phyloP scores from a whole-genome alignment of 176 grass and related monocot genomes.

The Triticum dicoccoides region DNA sequence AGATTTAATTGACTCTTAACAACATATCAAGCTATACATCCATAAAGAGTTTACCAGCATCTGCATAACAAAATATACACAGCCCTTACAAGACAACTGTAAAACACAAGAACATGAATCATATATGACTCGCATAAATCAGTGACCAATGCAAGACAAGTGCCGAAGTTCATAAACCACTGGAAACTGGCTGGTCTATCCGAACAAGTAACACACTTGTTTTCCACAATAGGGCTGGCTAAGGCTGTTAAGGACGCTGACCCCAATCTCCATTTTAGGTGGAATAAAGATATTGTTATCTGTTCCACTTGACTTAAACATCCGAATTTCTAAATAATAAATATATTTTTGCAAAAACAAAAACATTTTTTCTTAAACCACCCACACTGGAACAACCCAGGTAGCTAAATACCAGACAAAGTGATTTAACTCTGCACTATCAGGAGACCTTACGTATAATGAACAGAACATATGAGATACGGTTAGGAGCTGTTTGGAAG shows the following conservation, averaged over 20 bases:
- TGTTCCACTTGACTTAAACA: not conserved
- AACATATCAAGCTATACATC: no score
- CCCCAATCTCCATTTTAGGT: not conserved
- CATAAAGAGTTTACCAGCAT: no score
- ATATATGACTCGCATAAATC: not conserved
- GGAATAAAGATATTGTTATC: not conserved
- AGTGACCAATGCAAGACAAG: not conserved
- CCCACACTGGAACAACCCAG: not conserved
- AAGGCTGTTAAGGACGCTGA: not conserved
- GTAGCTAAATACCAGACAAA: not conserved
- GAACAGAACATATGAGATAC: not conserved
- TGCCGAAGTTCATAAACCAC: not conserved
- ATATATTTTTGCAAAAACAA: not conserved
- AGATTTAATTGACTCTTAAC: no score
- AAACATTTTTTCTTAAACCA: not conserved
- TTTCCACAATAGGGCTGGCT: not conserved
- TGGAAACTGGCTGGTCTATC: not conserved
- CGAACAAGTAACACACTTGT: not conserved
- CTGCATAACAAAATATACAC: no score
- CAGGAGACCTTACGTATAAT: not conserved
- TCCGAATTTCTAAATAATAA: not conserved
- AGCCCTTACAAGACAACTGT: no score
- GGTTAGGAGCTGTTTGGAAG: not conserved
- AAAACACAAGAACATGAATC: no score
- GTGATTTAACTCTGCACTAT: not conserved